Base-by-base conservation (phyloP, 352 stramenopile species). In the Pseudoperonospora humuli region DNA sequence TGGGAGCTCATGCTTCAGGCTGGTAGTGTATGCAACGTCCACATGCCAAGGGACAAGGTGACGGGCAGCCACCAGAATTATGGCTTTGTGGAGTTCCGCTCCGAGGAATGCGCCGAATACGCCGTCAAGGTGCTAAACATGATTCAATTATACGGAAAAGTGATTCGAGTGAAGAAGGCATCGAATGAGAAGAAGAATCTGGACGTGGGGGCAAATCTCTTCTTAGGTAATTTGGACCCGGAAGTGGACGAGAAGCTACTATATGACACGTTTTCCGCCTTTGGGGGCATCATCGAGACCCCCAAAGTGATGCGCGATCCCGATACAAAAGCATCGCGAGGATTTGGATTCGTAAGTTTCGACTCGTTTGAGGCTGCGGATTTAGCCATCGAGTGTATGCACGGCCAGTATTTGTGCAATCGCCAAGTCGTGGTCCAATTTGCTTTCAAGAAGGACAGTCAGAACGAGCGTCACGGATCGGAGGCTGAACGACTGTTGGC, bases 201-300 rank as follows among this genome's bases (percentile, higher is more conserved):
- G 26, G 96, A 98, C 68, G 94, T 99, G n/a, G 97, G 97, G 24
- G 97, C 97, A 3, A 99, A 99, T 67, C 74, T 99, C 3, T 99
- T 99, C 64, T 79, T 99, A 41, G 96, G 96, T 11, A 96, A 96
- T 51, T 63, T 99, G 14, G 92, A 98, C 68, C 75, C 79, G 1
- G 90, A 98, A 51, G 96, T 99, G 19, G 95, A 99, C 67, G 96
- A 99, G 70, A 98, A 99, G 65, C 67, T 99, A 35, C 72, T 99
- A 20, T 98, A 99, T 64, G 96, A 99, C 70, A 99, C 96, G 2
- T 99, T 99, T 66, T 96, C 80, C 13, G 92, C 95, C 1, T 99
- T 99, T 80, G 97, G 97, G 8, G 95, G 84, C 18, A 92, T 99
- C 54, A 95, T 97, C 33, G 76, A 94, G 51, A 96, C 94, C 14